phyloP scores from a whole-genome alignment of 768 basidiomycete genomes.

The Leucosporidium yakuticum region DNA sequence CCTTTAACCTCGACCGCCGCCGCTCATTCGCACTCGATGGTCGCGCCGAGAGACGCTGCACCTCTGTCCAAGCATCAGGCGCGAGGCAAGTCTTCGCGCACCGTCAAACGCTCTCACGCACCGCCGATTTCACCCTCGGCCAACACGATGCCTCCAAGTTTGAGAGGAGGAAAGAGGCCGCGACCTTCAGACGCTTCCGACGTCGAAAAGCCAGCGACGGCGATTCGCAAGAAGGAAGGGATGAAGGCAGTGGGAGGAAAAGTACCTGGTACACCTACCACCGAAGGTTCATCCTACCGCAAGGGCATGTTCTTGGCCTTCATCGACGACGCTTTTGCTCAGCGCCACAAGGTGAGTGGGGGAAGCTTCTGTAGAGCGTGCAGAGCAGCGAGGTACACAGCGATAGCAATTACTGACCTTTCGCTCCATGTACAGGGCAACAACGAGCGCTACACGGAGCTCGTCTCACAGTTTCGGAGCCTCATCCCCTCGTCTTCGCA shows the following conservation, averaged over 20 bases:
- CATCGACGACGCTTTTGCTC: slow-evolving; percentile 70
- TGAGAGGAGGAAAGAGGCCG: neutral
- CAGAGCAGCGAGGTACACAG: too few species aligned
- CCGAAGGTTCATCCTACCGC: slow-evolving; percentile 2
- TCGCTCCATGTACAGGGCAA: slow-evolving; percentile 52
- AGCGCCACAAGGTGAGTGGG: slow-evolving; percentile 59
- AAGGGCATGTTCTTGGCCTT: slow-evolving; percentile 74
- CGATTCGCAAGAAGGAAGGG: too few species aligned
- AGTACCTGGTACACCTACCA: neutral
- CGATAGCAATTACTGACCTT: neutral
- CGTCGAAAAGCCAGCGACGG: neutral
- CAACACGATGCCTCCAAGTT: neutral
- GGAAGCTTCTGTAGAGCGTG: neutral
- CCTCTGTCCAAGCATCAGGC: slow-evolving; percentile 1
- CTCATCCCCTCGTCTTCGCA: slow-evolving; percentile 18
- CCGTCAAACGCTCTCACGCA: slow-evolving; percentile 1
- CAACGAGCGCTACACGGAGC: slow-evolving; percentile 72
- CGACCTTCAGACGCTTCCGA: slow-evolving; percentile 1
- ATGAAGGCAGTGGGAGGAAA: neutral
- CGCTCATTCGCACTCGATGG: too few species aligned
- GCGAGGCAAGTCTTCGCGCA: too few species aligned
- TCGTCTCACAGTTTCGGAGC: slow-evolving; percentile 70
- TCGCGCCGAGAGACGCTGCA: slow-evolving; percentile 1
- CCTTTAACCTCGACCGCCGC: too few species aligned
- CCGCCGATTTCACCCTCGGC: neutral